Conservation (phyloP, 2,329 filamentous ascomycete genomes). For the Geosmithia putterillii region DNA sequence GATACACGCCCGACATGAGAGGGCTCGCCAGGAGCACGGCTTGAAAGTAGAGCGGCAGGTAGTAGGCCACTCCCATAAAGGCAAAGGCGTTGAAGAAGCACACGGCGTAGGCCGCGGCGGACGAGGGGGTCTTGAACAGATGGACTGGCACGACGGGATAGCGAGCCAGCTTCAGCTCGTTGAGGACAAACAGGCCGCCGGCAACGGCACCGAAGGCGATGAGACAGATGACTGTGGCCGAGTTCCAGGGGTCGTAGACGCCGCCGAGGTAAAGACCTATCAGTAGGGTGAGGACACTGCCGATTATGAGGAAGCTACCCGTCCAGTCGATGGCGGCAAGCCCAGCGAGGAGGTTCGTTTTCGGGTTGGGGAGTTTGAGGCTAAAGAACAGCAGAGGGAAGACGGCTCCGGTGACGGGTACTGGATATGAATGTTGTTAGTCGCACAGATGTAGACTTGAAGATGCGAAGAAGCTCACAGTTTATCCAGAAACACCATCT, state of each 20-base stretch:
- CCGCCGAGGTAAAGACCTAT: slow-evolving; percentile 61
- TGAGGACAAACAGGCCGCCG: slow-evolving; percentile 39
- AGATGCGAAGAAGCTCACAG: slow-evolving; percentile 12
- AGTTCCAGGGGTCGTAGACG: slow-evolving; percentile 47
- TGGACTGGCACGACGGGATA: slow-evolving; percentile 58
- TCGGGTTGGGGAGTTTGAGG: slow-evolving; percentile 54
- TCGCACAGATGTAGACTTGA: slow-evolving; percentile 12
- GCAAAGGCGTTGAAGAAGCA: slow-evolving; percentile 36
- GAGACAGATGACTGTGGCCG: slow-evolving; percentile 48
- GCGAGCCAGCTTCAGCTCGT: slow-evolving; percentile 50
- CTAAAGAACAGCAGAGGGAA: slow-evolving; percentile 48
- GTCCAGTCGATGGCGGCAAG: slow-evolving; percentile 48
- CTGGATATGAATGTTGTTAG: slow-evolving; percentile 6
- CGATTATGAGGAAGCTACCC: slow-evolving; percentile 50
- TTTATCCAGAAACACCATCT: slow-evolving; percentile 44
- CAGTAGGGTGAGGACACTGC: slow-evolving; percentile 55
- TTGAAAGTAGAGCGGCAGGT: slow-evolving; percentile 64
- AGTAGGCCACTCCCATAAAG: slow-evolving; percentile 57
- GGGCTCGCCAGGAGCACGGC: slow-evolving; percentile 49
- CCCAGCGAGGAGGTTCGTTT: slow-evolving; percentile 48
- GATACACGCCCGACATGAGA: slow-evolving; percentile 46
- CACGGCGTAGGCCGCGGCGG: slow-evolving; percentile 39
- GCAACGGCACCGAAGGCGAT: slow-evolving; percentile 45
- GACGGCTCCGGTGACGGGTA: slow-evolving; percentile 39
- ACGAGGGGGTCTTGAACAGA: slow-evolving; percentile 44